Percentiles rank a stretch among this genome's conserved stretches.
These are phyloP conservation scores for Cylindrodendrum hubeiense DNA, from an alignment of 2,329 filamentous ascomycete genomes.

Conservation along the genomic window DNA sequence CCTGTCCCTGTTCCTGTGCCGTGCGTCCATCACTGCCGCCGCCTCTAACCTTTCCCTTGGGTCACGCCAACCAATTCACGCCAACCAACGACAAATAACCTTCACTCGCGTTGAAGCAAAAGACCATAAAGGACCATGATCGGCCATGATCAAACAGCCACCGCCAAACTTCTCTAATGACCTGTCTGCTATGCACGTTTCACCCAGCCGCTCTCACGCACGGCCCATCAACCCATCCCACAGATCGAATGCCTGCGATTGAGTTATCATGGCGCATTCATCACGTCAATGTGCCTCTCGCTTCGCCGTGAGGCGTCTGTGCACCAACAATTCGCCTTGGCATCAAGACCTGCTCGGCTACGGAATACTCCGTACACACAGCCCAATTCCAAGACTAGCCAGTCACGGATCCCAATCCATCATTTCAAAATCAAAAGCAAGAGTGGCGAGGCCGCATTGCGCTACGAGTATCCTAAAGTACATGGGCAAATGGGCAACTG, in stretches of 20 bases:
- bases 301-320: background rate
- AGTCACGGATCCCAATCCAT: background rate
- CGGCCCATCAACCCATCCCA: background rate
- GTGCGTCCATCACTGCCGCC: background rate
- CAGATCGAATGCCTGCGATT: background rate
- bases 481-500: too few species aligned
- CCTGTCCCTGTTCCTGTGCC: background rate
- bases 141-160: too few species aligned
- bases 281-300: background rate
- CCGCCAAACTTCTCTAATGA: background rate
- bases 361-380: too few species aligned
- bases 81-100: background rate
- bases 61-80: background rate
- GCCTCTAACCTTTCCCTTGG: slow-evolving; percentile 1
- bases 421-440: background rate
- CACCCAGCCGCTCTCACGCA: background rate
- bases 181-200: background rate
- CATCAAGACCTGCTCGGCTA: background rate
- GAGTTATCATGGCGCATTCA: background rate
- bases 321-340: background rate
- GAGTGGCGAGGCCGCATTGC: background rate
- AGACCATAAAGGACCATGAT: too few species aligned
- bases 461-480: background rate
- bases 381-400: background rate
- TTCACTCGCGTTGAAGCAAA: background rate